Percentiles rank a stretch among this genome's conserved stretches.
Conservation (phyloP, 2,329 filamentous ascomycete genomes). For the Trichoderma cornu-damae region DNA sequence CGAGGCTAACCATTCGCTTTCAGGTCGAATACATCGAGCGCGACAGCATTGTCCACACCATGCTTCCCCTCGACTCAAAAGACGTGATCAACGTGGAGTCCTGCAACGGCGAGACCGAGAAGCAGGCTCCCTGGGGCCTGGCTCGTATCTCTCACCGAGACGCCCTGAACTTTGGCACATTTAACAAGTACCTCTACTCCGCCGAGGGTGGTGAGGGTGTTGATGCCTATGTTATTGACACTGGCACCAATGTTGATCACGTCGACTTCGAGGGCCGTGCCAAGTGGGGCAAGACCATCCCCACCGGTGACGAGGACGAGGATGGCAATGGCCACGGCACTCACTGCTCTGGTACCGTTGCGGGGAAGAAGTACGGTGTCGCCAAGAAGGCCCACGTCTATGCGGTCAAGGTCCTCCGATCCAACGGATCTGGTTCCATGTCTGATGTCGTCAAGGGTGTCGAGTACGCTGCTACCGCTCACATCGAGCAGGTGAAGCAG, state of each 20-base stretch:
- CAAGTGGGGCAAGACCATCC: constrained; percentile 95
- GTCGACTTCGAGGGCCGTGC: constrained; percentile 97
- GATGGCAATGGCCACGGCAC: constrained; percentile 99
- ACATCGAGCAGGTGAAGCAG: constrained; percentile 67
- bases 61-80: constrained; percentile 47
- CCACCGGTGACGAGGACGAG: constrained; percentile 71
- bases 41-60: constrained; percentile 85
- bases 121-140: constrained; percentile 96
- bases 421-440: constrained; percentile 97
- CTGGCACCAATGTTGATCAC: constrained; percentile 87
- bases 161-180: constrained; percentile 78
- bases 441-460: constrained; percentile 98
- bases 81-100: constrained; percentile 35
- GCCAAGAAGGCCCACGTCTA: constrained; percentile 98
- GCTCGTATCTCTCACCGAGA: constrained; percentile 96
- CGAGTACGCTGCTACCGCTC: constrained; percentile 81
- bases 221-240: constrained; percentile 98
- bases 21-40: constrained; percentile 96
- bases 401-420: constrained; percentile 96
- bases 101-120: constrained; percentile 64
- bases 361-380: constrained; percentile 98
- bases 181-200: constrained; percentile 97
- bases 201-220: constrained; percentile 91
- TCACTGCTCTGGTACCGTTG: constrained; percentile 97
- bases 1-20: not conserved